A percentile compares a stretch with the other conserved stretches of the same genome.
Evolutionary conservation across 306 rosid genomes (phyloP).

Genomic region (Medicago lupulina): DNA sequence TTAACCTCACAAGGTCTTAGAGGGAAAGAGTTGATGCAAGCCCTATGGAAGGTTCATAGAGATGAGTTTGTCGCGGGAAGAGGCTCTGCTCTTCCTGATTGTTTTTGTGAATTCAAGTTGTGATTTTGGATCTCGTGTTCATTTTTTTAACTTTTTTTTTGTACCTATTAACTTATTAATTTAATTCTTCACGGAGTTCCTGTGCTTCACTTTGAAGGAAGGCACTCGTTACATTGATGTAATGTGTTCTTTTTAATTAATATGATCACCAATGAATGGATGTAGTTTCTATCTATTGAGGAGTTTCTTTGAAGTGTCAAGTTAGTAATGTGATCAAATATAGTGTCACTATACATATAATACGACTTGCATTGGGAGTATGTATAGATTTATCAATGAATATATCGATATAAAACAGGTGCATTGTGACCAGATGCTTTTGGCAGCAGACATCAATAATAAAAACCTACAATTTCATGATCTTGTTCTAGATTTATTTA

Average conservation of each 20-base stretch:
- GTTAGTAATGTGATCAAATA: too few species aligned
- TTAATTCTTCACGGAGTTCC: background rate
- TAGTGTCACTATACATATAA: too few species aligned
- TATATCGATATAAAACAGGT: too few species aligned
- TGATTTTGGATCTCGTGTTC: slow-evolving; percentile 50
- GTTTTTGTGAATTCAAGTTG: slow-evolving; percentile 84
- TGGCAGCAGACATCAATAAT: too few species aligned
- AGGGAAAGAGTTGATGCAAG: slow-evolving; percentile 63
- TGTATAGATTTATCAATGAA: too few species aligned
- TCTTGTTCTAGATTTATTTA: too few species aligned
- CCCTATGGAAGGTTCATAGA: slow-evolving; percentile 71
- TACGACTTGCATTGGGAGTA: too few species aligned
- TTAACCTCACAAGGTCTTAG: slow-evolving; percentile 62
- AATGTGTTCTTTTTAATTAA: background rate
- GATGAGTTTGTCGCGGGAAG: slow-evolving; percentile 78
- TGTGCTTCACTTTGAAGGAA: background rate
- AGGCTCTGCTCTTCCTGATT: slow-evolving; percentile 83
- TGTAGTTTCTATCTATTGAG: background rate
- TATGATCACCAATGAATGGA: background rate
- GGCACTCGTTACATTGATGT: background rate
- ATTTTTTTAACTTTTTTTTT: background rate
- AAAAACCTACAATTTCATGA: too few species aligned
- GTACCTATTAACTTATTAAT: slow-evolving; percentile 12
- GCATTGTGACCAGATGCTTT: too few species aligned
- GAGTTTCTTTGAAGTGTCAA: background rate